Evolutionary conservation across 768 basidiomycete species (phyloP), one percentile per base, ranked within the genome.

Genomic region (Agaricus bisporus): DNA sequence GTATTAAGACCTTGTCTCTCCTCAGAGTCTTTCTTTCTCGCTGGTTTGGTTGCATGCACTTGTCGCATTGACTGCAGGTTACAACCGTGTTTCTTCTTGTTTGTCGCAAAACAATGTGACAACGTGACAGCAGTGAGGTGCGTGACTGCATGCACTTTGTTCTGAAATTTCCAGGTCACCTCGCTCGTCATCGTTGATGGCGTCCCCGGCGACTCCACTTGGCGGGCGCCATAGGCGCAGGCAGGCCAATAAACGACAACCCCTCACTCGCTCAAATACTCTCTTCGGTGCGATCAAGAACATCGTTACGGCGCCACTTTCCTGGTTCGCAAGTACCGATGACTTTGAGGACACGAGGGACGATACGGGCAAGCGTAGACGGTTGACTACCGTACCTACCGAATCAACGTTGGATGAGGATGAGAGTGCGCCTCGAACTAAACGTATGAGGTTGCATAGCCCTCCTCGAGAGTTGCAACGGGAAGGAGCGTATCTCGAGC

Each of bases 261-360:
- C 73, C 10, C 63, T 83, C 41, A 69, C 67, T 59, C 80, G 82
- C n/a, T 73, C 75, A 57, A 78, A 72, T 17, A 84, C 85, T 25
- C 73, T 86, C 60, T 64, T 85, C 41, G 81, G 80, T 47, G 66
- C 82, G 44, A 76, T 86, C 67, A 85, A 79, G 73, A 80, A 74
- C 69, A 70, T 85, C 64, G 83, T 86, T 57, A 78, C 82, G 29
- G 80, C 82, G 17, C 82, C 84, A 42, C 72, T 86, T 58, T 73
- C 78, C 69, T 81, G 85, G 68, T 75, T 78, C 59, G 66, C 72
- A 58, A 65, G 72, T 56, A 72, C 73, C 56, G 78, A 78, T 63
- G 78, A 78, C 58, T 70, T 69, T 52, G 74, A 76, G 57, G 73
- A 73, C 56, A 69, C 74, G 42, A 74, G 72, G 59, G 76, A 77